Evolutionary conservation across 495 filamentous ascomycete species (phyloP).

Genomic region (Tuber umbilicatum): DNA sequence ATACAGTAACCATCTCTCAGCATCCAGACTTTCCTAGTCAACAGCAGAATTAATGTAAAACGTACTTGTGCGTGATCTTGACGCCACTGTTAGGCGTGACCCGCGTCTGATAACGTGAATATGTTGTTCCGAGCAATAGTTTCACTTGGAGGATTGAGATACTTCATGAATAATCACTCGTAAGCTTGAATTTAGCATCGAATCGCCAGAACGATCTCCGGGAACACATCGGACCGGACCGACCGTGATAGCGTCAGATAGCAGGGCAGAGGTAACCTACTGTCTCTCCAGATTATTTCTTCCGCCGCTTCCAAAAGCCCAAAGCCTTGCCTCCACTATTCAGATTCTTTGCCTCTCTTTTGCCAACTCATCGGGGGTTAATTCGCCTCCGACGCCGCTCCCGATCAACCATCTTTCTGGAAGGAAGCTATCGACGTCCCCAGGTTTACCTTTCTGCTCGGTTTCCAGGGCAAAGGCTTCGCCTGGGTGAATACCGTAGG

Average conservation of each 20-base stretch:
- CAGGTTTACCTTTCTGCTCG: neutral
- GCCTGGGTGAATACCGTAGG: slow-evolving; percentile 48
- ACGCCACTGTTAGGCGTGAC: neutral
- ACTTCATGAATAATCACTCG: neutral
- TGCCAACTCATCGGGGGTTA: neutral
- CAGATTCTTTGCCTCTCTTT: slow-evolving; percentile 33
- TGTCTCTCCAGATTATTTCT: slow-evolving; percentile 19
- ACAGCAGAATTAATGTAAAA: neutral
- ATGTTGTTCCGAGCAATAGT: slow-evolving; percentile 13
- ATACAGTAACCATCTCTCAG: neutral
- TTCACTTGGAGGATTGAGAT: slow-evolving; percentile 32
- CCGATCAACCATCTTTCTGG: slow-evolving; percentile 36
- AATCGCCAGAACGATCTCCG: neutral
- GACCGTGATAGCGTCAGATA: neutral
- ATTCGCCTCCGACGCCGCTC: slow-evolving; percentile 14
- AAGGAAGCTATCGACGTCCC: slow-evolving; percentile 12
- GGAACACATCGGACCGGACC: neutral
- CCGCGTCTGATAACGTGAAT: slow-evolving; percentile 22
- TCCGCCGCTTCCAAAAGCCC: slow-evolving; percentile 25
- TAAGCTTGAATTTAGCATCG: neutral
- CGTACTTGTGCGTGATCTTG: slow-evolving; percentile 9
- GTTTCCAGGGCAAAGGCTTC: slow-evolving; percentile 35
- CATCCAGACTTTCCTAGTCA: neutral
- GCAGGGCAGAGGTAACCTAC: slow-evolving; percentile 42
- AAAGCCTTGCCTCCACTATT: slow-evolving; percentile 24